Evolutionary conservation across 164 flowering plant species (phyloP).

Genomic region (Vitis rotundifolia): DNA sequence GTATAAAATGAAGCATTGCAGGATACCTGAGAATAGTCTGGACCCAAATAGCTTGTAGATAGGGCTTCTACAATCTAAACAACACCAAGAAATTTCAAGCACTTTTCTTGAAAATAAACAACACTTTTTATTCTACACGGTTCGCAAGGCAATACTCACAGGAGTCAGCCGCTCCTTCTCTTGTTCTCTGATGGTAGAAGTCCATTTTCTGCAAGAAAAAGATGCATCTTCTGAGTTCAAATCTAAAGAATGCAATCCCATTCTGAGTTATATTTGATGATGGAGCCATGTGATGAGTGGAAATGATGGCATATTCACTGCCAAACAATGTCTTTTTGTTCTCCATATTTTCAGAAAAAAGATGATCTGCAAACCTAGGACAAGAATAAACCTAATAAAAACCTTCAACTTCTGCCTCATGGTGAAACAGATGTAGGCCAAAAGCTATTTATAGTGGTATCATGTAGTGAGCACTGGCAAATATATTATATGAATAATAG

Average conservation of each 20-base stretch:
- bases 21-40: conserved; percentile 90
- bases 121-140: background rate
- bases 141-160: conserved; percentile 49
- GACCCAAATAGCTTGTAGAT: conserved; percentile 82
- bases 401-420: background rate
- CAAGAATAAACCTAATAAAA: background rate
- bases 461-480: no score
- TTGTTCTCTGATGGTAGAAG: conserved; percentile 67
- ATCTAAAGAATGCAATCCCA: no score
- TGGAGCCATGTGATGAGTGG: no score
- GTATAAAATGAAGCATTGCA: background rate
- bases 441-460: no score
- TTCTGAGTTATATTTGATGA: no score
- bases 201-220: conserved; percentile 80
- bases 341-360: no score
- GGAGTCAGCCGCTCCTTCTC: conserved; percentile 87
- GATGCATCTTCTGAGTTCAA: background rate
- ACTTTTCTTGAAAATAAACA: conserved; percentile 1
- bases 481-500: no score
- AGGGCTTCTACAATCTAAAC: conserved; percentile 85
- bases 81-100: conserved; percentile 11
- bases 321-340: no score
- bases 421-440: background rate
- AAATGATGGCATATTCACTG: no score
- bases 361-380: background rate